phyloP scores from a whole-genome alignment of 2,329 filamentous ascomycete species.

The Pseudogymnoascus sp. region DNA sequence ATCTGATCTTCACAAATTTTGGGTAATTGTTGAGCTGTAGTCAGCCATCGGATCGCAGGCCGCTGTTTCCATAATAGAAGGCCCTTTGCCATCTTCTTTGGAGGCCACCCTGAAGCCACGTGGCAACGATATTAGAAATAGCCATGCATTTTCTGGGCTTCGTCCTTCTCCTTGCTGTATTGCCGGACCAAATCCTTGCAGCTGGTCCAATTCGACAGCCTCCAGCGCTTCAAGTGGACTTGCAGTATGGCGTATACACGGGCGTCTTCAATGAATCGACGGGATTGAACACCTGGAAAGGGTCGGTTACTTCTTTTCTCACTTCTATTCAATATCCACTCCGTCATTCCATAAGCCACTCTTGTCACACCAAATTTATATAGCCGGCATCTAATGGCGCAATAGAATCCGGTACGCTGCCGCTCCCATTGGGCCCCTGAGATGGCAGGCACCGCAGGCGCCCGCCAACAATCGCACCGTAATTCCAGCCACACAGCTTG shows the following conservation, averaged over 20 bases:
- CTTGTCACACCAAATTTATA: too few relatives aligned
- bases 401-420: conserved; percentile 32
- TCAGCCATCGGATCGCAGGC: too few relatives aligned
- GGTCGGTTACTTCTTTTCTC: conserved; percentile 25
- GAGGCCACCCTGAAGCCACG: too few relatives aligned
- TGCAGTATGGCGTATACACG: conserved; percentile 40
- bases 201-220: too few relatives aligned
- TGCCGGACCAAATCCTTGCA: too few relatives aligned
- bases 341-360: background rate
- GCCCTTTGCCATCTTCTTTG: too few relatives aligned
- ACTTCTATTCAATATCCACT: conserved; percentile 9
- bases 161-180: too few relatives aligned
- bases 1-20: background rate
- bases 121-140: too few relatives aligned
- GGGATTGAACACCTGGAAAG: conserved; percentile 38
- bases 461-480: conserved; percentile 25
- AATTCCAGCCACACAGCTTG: conserved; percentile 24
- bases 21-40: background rate
- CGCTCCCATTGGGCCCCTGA: conserved; percentile 27
- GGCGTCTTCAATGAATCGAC: conserved; percentile 34
- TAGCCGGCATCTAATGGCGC: background rate
- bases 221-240: conserved; percentile 28
- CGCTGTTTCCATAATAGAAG: too few relatives aligned
- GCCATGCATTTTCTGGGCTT: too few relatives aligned
- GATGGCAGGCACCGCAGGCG: conserved; percentile 30